phyloP scores from a whole-genome alignment of 148 eudicot genomes.

The Rhododendron griersonianum region DNA sequence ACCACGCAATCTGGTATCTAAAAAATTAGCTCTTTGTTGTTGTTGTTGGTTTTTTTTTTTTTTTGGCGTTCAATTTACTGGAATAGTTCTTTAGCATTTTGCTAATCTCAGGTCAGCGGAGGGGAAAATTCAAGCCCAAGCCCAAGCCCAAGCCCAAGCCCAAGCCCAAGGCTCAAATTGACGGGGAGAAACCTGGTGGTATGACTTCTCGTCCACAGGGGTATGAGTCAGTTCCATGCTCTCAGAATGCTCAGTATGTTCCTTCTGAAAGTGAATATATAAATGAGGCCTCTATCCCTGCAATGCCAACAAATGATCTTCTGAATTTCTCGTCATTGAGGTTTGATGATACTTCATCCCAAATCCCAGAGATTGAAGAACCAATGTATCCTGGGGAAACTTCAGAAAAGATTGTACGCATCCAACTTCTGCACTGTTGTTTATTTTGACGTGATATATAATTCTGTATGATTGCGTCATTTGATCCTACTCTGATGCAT shows the following conservation, averaged over 20 bases:
- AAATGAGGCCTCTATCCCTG: slow-evolving; percentile 19
- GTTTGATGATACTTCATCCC: slow-evolving; percentile 27
- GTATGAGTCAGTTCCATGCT: slow-evolving; percentile 22
- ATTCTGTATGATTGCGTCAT: background rate
- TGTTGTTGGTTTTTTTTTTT: background rate
- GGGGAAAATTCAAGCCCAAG: slow-evolving; percentile 54
- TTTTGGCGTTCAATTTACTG: background rate
- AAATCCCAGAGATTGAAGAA: slow-evolving; percentile 26
- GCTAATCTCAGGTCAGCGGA: slow-evolving; percentile 35
- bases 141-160: slow-evolving; percentile 51
- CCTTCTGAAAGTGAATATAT: slow-evolving; percentile 31
- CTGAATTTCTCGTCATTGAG: slow-evolving; percentile 27
- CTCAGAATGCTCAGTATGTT: slow-evolving; percentile 13
- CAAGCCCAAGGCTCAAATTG: slow-evolving; percentile 46
- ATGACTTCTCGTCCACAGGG: slow-evolving; percentile 7
- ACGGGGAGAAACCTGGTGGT: slow-evolving; percentile 9
- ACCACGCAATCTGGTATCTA: slow-evolving; percentile 48
- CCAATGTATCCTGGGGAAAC: slow-evolving; percentile 10
- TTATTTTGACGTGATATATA: background rate
- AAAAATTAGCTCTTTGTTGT: background rate
- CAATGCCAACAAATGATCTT: slow-evolving; percentile 22
- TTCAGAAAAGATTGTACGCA: slow-evolving; percentile 25
- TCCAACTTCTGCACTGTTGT: background rate
- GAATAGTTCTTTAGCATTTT: slow-evolving; percentile 6
- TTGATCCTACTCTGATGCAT: background rate